Evolutionary conservation across 805 yeast species (phyloP).

Genomic region (Ogataea pignaliae): DNA sequence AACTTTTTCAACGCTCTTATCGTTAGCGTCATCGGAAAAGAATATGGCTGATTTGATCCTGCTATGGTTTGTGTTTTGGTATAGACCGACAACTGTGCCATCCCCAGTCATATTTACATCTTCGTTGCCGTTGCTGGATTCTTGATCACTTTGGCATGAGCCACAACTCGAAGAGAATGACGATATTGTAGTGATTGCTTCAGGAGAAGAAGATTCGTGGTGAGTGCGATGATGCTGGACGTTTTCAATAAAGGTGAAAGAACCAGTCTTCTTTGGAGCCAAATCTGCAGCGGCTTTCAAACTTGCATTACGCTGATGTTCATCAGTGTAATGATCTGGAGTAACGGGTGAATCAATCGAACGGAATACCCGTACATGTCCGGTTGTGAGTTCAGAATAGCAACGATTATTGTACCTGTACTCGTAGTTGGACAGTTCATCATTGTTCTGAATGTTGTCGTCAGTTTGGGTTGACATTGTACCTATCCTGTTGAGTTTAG

Average conservation of each 20-base stretch:
- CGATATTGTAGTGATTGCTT: slow-evolving; percentile 7
- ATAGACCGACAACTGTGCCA: background rate
- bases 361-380: background rate
- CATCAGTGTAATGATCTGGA: background rate
- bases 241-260: slow-evolving; percentile 15
- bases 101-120: background rate
- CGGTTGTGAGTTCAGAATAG: background rate
- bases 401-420: background rate
- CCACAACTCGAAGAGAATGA: slow-evolving; percentile 9
- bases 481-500: slow-evolving; percentile 1
- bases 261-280: slow-evolving; percentile 3
- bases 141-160: slow-evolving; percentile 3
- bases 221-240: slow-evolving; percentile 4
- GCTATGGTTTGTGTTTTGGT: slow-evolving; percentile 2
- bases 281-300: background rate
- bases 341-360: background rate
- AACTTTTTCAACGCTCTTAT: slow-evolving; percentile 16
- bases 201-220: background rate
- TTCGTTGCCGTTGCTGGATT: slow-evolving; percentile 1
- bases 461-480: background rate
- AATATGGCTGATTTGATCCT: slow-evolving; percentile 22
- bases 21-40: slow-evolving; percentile 25
- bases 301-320: background rate
- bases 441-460: background rate
- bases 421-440: background rate